Percentiles rank a stretch among this genome's conserved stretches.
phyloP scores from a whole-genome alignment of 306 rosid species.

The Vachellia collinsii region DNA sequence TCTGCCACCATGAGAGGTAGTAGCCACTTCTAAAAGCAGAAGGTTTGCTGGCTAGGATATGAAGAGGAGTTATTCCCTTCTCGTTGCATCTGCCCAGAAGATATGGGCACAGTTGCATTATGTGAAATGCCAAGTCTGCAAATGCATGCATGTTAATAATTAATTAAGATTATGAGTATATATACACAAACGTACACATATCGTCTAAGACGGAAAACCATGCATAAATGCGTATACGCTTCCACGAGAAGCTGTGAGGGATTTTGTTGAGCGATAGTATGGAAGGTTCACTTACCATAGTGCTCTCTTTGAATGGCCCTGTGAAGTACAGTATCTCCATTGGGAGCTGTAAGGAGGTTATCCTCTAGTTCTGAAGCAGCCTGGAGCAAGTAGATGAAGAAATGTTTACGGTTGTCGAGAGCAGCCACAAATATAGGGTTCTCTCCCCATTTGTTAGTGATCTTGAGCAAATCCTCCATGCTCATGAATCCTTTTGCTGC shows the following conservation, averaged over 20 bases:
- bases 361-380: neutral
- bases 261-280: too few species aligned
- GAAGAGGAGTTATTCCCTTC: slow-evolving; percentile 26
- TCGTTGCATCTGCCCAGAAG: neutral
- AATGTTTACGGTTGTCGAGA: neutral
- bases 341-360: neutral
- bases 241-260: too few species aligned
- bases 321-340: neutral
- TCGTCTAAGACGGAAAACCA: too few species aligned
- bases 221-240: too few species aligned
- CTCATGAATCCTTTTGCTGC: too few species aligned
- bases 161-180: neutral
- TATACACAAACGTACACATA: too few species aligned
- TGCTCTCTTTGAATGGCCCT: neutral
- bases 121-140: slow-evolving; percentile 43
- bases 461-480: neutral
- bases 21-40: slow-evolving; percentile 32
- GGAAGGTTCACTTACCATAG: neutral
- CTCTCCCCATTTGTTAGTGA: neutral
- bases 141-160: neutral
- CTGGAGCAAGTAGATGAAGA: neutral
- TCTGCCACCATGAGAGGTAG: slow-evolving; percentile 20
- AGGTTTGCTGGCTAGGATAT: slow-evolving; percentile 36
- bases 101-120: neutral
- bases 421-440: neutral